phyloP scores from a whole-genome alignment of 2,329 filamentous ascomycete genomes.

The Trichoderma arundinaceum region DNA sequence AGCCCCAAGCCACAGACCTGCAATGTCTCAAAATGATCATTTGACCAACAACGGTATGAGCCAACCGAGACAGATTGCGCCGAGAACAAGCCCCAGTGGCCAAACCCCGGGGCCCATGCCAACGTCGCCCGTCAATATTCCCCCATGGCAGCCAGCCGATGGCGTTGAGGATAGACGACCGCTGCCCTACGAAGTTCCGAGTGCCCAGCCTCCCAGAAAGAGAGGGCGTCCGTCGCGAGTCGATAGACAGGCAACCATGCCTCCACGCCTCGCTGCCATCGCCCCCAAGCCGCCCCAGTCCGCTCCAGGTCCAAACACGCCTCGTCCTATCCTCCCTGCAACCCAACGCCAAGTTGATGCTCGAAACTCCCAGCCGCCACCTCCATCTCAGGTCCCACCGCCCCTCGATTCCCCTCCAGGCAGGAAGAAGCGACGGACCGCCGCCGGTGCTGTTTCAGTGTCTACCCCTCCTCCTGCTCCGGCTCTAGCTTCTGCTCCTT shows the following conservation, averaged over 20 bases:
- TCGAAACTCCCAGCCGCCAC: conserved; percentile 11
- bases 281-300: conserved; percentile 40
- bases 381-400: neutral
- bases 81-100: conserved; percentile 20
- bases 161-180: conserved; percentile 30
- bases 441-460: conserved; percentile 8
- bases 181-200: conserved; percentile 28
- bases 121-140: conserved; percentile 32
- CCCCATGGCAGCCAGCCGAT: conserved; percentile 37
- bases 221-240: conserved; percentile 54
- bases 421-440: conserved; percentile 23
- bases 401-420: conserved; percentile 10
- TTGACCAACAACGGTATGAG: conserved; percentile 17
- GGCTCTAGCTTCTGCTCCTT: neutral
- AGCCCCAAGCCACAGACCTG: conserved; percentile 9
- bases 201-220: conserved; percentile 39
- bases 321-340: conserved; percentile 32
- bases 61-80: conserved; percentile 15
- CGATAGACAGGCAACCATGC: conserved; percentile 48
- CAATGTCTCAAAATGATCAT: conserved; percentile 28
- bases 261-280: conserved; percentile 44
- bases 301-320: conserved; percentile 21
- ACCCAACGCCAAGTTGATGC: conserved; percentile 2
- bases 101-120: conserved; percentile 7
- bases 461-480: conserved; percentile 6